Conservation (phyloP, 768 basidiomycete genomes). For the Naematelia aurantialba region DNA sequence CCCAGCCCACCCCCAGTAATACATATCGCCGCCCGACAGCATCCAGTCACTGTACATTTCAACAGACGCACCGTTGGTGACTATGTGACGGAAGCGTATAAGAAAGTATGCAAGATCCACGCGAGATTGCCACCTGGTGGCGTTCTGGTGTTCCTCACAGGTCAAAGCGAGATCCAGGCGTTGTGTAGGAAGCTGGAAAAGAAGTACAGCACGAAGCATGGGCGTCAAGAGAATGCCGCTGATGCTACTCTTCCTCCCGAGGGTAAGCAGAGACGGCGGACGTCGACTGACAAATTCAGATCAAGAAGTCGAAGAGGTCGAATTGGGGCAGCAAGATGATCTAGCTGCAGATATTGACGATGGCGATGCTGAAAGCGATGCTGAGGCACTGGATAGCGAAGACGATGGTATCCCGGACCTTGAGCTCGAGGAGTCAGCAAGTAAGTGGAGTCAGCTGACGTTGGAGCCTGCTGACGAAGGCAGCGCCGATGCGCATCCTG, state of each 20-base stretch:
- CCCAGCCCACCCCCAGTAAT: constrained; percentile 81
- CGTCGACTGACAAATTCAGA: constrained; percentile 25
- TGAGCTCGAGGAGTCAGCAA: constrained; percentile 51
- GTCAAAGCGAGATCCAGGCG: constrained; percentile 88
- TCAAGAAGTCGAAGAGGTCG: constrained; percentile 51
- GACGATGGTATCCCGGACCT: constrained; percentile 57
- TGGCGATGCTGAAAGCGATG: constrained; percentile 59
- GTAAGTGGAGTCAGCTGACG: constrained; percentile 9
- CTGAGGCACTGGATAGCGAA: constrained; percentile 62
- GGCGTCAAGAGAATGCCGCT: constrained; percentile 55
- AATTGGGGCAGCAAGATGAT: constrained; percentile 57
- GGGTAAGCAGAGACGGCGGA: constrained; percentile 11
- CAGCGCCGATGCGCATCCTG: constrained; percentile 89
- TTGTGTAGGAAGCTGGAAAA: constrained; percentile 77
- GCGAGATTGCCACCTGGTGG: constrained; percentile 86
- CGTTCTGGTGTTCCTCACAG: constrained; percentile 90
- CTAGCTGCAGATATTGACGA: constrained; percentile 56
- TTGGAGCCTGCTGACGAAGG: not conserved
- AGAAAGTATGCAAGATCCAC: constrained; percentile 88
- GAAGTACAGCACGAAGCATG: constrained; percentile 65
- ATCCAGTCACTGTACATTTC: constrained; percentile 94
- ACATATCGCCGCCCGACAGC: constrained; percentile 80
- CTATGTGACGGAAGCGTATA: constrained; percentile 84
- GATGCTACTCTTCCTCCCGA: constrained; percentile 51
- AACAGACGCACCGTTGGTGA: constrained; percentile 77